Percentiles rank a stretch among this genome's conserved stretches.
phyloP scores from a whole-genome alignment of 2,329 filamentous ascomycete species.

The Talaromyces sp. region DNA sequence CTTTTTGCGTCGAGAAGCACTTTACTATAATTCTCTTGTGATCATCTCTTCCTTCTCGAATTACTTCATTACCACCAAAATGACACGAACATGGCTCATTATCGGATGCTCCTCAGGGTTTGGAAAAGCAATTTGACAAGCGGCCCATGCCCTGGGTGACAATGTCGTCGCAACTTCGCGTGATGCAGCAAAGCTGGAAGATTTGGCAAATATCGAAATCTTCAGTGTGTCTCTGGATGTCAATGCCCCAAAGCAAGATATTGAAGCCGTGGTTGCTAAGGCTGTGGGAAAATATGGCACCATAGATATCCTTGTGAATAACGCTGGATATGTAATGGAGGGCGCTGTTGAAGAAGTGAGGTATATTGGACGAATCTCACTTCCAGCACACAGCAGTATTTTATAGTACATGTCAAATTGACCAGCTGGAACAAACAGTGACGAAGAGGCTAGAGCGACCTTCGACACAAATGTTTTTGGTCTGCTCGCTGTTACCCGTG shows the following conservation, averaged over 20 bases:
- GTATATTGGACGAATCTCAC: background rate
- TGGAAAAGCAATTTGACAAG: background rate
- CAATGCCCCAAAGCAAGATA: background rate
- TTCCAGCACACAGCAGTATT: background rate
- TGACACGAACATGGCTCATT: constrained; percentile 13
- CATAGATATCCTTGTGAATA: constrained; percentile 18
- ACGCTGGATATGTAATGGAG: constrained; percentile 18
- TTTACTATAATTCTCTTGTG: too few relatives aligned
- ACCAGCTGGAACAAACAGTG: background rate
- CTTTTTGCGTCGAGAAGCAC: too few relatives aligned
- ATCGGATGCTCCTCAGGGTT: constrained; percentile 8
- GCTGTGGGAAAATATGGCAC: constrained; percentile 11
- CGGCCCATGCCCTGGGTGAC: background rate
- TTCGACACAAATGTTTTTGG: constrained; percentile 18
- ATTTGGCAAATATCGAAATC: background rate
- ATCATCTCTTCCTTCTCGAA: background rate
- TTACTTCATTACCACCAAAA: background rate
- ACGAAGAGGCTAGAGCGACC: constrained; percentile 11
- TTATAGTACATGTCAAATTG: background rate
- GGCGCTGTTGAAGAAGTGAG: constrained; percentile 16
- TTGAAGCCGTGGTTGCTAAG: constrained; percentile 6
- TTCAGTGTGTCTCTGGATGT: background rate
- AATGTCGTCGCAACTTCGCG: constrained; percentile 3
- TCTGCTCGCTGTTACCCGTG: constrained; percentile 4
- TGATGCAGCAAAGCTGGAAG: background rate